A percentile compares a stretch with the other conserved stretches of the same genome.
Conservation (phyloP, 495 filamentous ascomycete species). For the Collariella sp. region DNA sequence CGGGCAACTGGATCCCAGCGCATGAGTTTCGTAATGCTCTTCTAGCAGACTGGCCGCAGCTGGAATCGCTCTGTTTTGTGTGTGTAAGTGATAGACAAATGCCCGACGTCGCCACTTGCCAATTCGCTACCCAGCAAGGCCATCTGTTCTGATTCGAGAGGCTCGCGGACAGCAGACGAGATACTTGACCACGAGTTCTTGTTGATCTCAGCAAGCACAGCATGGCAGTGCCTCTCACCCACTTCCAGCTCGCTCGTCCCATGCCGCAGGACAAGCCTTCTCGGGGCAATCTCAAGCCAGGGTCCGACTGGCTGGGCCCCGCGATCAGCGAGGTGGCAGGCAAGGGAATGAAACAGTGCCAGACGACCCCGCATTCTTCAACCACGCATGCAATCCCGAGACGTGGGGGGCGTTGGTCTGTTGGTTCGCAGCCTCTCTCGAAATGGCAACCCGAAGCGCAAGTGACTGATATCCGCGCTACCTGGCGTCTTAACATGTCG, state of each 20-base stretch:
- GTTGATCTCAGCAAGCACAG: too few species aligned
- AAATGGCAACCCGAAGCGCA: neutral
- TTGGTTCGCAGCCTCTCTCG: constrained; percentile 1
- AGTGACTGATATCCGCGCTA: neutral
- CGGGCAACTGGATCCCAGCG: neutral
- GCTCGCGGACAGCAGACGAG: too few species aligned
- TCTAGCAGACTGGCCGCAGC: neutral
- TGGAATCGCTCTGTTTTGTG: neutral
- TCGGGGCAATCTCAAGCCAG: neutral
- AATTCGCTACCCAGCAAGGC: neutral
- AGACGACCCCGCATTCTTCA: constrained; percentile 11
- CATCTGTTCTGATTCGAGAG: too few species aligned
- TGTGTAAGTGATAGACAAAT: neutral
- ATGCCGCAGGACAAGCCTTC: neutral
- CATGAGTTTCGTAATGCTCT: constrained; percentile 1
- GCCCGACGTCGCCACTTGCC: neutral
- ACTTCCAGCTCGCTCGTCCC: too few species aligned
- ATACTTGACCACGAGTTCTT: too few species aligned
- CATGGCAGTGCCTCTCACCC: too few species aligned
- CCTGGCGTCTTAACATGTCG: neutral
- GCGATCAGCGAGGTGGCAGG: constrained; percentile 1
- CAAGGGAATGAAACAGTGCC: constrained; percentile 8
- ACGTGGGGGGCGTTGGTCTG: constrained; percentile 5
- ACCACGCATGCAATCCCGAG: neutral
- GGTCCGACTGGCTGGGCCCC: constrained; percentile 9